Percentiles rank a stretch among this genome's conserved stretches.
These are phyloP conservation scores for Diaporthe sp. DNA, from an alignment of 2,329 filamentous ascomycete species.

Conservation along the genomic window DNA sequence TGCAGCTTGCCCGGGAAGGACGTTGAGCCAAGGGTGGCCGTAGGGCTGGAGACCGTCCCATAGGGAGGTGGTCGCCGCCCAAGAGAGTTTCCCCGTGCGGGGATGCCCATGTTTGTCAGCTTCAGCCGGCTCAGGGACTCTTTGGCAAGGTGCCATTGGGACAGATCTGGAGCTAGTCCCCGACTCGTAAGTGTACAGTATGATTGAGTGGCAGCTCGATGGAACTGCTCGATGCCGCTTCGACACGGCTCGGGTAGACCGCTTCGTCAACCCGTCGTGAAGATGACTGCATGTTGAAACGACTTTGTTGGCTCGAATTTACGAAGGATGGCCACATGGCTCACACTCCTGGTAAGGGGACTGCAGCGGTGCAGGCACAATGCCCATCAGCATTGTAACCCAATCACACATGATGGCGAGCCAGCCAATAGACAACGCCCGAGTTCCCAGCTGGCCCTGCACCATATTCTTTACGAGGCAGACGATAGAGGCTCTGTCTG, in stretches of 20 bases:
- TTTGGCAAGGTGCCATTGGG: slow-evolving; percentile 9
- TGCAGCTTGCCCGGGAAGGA: slow-evolving; percentile 24
- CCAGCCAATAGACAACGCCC: neutral
- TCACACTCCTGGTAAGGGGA: neutral
- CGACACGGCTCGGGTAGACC: slow-evolving; percentile 23
- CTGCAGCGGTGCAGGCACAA: neutral
- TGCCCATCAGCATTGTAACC: slow-evolving; percentile 2
- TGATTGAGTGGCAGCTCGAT: neutral
- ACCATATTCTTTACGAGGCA: neutral
- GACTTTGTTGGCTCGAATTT: slow-evolving; percentile 2
- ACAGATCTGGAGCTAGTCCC: slow-evolving; percentile 2
- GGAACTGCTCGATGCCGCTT: neutral
- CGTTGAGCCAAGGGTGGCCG: slow-evolving; percentile 24
- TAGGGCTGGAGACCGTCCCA: slow-evolving; percentile 31
- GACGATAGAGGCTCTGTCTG: neutral
- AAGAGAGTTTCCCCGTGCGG: slow-evolving; percentile 27
- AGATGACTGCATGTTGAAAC: slow-evolving; percentile 22
- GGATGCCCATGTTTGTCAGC: slow-evolving; percentile 35
- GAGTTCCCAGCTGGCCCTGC: neutral
- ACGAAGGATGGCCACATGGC: slow-evolving; percentile 30
- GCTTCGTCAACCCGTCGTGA: neutral
- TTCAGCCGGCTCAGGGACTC: slow-evolving; percentile 14
- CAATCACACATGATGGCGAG: slow-evolving; percentile 1
- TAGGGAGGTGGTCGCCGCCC: slow-evolving; percentile 10
- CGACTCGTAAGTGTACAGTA: neutral